Evolutionary conservation across 2,329 filamentous ascomycete species (phyloP), one percentile per base, ranked within the genome.

Genomic region (Pseudohalonectria lignicola): DNA sequence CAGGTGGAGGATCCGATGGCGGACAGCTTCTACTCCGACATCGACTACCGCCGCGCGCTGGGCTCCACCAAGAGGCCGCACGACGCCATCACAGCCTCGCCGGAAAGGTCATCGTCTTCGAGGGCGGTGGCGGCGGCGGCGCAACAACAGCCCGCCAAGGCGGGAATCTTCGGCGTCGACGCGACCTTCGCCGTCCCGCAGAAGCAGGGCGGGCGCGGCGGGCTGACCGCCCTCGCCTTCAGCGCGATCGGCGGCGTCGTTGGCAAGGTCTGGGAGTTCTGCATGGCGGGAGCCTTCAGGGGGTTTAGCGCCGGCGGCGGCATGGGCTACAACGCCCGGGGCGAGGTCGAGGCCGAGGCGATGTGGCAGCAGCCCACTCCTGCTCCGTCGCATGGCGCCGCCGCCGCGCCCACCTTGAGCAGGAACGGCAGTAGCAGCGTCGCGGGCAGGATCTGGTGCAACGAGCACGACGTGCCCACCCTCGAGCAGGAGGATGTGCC

Each of bases 231-330:
- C 15, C 59, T 74, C 35, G 71, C 82, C 5, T 62, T 85, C 23
- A 71, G 63, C 30, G 68, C 82, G 0, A 68, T 85, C 7, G 77
- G 77, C 1, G 76, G 69, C 20, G 74, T 83, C 4, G 75, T 83
- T 2, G 83, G 85, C 15, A 90, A 81, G 51, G 77, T 94, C 1
- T 87, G 86, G 73, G 75, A 87, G 47, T 92, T 94, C 50, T 94
- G 88, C 63, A 84, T 67, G 55, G 63, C 65, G 0, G 76, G 71
- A 8, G 75, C 82, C 0, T 93, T 95, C 52, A 72, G 74, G 39
- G 88, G 88, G 0, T 95, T 95, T 56, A 79, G 88, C 44, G 86
- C 88, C 11, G 90, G 88, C 7, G 86, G 82, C 3, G 90, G 88
- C 8, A 68, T 67, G 42, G 78, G 76, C 19, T 94, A 88, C 51